Percentiles rank a stretch among this genome's conserved stretches.
Evolutionary conservation across 176 grass and related monocot genomes (phyloP).

Genomic region (Cenchrus americanus): DNA sequence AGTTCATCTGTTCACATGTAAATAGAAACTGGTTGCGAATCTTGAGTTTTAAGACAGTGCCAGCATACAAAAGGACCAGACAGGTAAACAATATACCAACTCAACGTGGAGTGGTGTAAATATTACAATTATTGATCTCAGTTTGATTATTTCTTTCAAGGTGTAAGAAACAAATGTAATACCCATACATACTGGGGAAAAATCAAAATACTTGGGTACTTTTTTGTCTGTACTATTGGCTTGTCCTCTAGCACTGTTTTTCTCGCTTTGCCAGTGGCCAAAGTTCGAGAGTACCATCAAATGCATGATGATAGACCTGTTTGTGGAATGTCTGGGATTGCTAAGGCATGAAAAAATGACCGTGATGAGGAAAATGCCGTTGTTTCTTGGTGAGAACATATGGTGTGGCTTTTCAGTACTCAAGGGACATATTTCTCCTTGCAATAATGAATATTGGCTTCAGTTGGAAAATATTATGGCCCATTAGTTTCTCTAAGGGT

Average conservation of each 20-base stretch:
- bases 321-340: not conserved
- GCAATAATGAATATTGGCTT: not conserved
- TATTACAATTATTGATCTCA: not conserved
- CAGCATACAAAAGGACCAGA: not conserved
- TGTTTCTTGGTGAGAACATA: not conserved
- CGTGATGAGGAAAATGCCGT: not conserved
- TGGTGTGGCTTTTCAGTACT: not conserved
- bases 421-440: not conserved
- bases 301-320: not conserved
- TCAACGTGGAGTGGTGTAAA: not conserved
- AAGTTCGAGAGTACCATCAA: not conserved
- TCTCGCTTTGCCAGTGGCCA: not conserved
- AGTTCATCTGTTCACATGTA: not conserved
- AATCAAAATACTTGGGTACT: not conserved
- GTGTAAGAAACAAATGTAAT: not conserved
- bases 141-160: not conserved
- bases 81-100: not conserved
- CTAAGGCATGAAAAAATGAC: not conserved
- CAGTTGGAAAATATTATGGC: not conserved
- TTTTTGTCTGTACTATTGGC: not conserved
- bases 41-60: not conserved
- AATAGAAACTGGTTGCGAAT: not conserved
- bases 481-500: not conserved
- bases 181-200: not conserved
- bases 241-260: not conserved